These are phyloP conservation scores for Trichoderma polysporum DNA, from an alignment of 2,329 filamentous ascomycete genomes.

Conservation along the genomic window DNA sequence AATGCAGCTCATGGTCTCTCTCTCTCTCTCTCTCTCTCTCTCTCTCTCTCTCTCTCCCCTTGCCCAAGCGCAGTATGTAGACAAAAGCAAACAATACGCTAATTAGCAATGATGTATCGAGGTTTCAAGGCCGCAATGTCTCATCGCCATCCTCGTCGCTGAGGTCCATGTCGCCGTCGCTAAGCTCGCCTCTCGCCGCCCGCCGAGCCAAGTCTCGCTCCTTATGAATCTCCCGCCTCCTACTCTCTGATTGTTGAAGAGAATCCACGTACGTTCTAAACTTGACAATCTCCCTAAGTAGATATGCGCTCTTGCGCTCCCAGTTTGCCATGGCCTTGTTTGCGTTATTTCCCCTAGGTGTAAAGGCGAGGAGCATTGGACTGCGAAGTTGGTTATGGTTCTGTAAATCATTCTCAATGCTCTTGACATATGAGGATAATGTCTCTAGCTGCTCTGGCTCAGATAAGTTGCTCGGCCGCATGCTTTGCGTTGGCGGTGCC, in stretches of 20 bases:
- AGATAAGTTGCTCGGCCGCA: conserved; percentile 75
- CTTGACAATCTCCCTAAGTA: conserved; percentile 92
- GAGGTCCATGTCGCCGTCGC: conserved; percentile 41
- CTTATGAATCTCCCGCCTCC: conserved; percentile 69
- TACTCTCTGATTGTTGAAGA: conserved; percentile 66
- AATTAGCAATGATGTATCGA: not conserved
- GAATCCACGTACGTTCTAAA: conserved; percentile 93
- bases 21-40: not conserved
- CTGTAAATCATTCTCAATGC: conserved; percentile 81
- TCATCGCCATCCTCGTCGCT: conserved; percentile 38
- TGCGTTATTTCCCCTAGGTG: conserved; percentile 77
- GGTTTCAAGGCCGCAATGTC: conserved; percentile 35
- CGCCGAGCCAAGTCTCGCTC: conserved; percentile 55
- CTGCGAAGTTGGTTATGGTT: conserved; percentile 84
- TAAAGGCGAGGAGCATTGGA: conserved; percentile 87
- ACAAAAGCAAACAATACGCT: not conserved
- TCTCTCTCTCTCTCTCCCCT: not conserved
- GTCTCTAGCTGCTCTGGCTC: conserved; percentile 80
- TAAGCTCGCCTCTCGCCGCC: conserved; percentile 49
- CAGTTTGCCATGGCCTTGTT: conserved; percentile 90
- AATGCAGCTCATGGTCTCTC: not conserved
- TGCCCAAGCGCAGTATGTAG: not conserved
- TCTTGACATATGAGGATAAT: conserved; percentile 75
- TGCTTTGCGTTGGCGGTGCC: conserved; percentile 83
- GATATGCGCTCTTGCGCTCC: conserved; percentile 91